Conservation (phyloP, 2,329 filamentous ascomycete species). For the Aspergillus flavus region DNA sequence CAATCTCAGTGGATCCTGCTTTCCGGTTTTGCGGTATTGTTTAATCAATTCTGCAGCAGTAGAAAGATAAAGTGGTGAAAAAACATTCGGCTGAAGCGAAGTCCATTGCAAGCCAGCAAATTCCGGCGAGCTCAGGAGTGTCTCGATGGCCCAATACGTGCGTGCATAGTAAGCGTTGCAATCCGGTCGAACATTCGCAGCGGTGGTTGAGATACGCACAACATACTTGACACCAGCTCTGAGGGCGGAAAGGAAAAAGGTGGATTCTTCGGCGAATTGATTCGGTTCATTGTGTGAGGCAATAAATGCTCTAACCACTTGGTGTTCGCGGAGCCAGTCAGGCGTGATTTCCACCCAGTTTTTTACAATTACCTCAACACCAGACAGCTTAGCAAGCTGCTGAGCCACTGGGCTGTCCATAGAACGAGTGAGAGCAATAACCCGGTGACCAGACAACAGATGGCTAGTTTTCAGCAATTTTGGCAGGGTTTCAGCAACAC, state of each 20-base stretch:
- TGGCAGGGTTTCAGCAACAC: slow-evolving; percentile 31
- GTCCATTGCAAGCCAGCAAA: slow-evolving; percentile 43
- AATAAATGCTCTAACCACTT: slow-evolving; percentile 43
- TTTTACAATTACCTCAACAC: slow-evolving; percentile 39
- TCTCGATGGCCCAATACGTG: slow-evolving; percentile 47
- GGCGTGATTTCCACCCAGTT: slow-evolving; percentile 43
- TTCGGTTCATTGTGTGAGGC: slow-evolving; percentile 41
- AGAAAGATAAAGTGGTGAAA: slow-evolving; percentile 26
- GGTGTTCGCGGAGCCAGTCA: slow-evolving; percentile 42
- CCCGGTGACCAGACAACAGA: slow-evolving; percentile 19
- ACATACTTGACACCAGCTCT: slow-evolving; percentile 45
- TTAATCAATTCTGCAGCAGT: slow-evolving; percentile 35
- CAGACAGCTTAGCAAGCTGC: slow-evolving; percentile 34
- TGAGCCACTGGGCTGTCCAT: slow-evolving; percentile 21
- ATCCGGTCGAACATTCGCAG: slow-evolving; percentile 40
- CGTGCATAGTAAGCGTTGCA: slow-evolving; percentile 40
- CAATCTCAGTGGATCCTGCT: slow-evolving; percentile 32
- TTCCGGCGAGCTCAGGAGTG: slow-evolving; percentile 38
- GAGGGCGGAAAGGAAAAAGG: slow-evolving; percentile 39
- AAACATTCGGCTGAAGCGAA: slow-evolving; percentile 44
- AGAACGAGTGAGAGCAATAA: slow-evolving; percentile 40
- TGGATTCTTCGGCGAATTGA: slow-evolving; percentile 46
- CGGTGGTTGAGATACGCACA: slow-evolving; percentile 47
- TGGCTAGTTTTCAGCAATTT: slow-evolving; percentile 23
- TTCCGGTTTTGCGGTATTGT: slow-evolving; percentile 35